Percentiles rank a stretch among this genome's conserved stretches.
Evolutionary conservation across 176 grass and related monocot species (phyloP).

Genomic region (Pontederia paniculata): DNA sequence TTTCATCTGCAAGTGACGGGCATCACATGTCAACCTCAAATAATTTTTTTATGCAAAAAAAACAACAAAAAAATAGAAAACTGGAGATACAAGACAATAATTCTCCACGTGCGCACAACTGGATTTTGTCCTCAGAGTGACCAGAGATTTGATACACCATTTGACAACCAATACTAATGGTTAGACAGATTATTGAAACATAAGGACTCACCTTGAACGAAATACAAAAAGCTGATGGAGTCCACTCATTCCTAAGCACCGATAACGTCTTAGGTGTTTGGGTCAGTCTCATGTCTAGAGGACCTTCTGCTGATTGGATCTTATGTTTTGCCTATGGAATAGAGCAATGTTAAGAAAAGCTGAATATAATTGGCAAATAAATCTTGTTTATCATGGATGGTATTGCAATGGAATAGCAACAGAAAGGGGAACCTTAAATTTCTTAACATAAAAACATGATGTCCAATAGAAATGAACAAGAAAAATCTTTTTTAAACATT

Average conservation of each 20-base stretch:
- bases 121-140: no score
- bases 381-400: neutral
- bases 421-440: no score
- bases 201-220: constrained; percentile 70
- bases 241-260: constrained; percentile 56
- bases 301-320: constrained; percentile 77
- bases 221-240: constrained; percentile 59
- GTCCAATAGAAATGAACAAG: no score
- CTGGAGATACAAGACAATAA: no score
- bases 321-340: constrained; percentile 75
- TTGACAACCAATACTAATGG: no score
- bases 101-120: no score
- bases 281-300: constrained; percentile 65
- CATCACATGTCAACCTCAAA: no score
- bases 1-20: no score
- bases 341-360: constrained; percentile 6
- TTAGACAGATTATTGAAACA: neutral
- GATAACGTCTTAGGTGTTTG: constrained; percentile 88
- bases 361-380: neutral
- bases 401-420: neutral
- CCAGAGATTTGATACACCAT: no score
- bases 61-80: neutral
- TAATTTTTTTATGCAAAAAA: neutral
- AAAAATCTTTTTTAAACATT: no score
- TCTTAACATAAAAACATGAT: no score